phyloP scores from a whole-genome alignment of 805 yeast genomes.

The Saturnispora silvae region DNA sequence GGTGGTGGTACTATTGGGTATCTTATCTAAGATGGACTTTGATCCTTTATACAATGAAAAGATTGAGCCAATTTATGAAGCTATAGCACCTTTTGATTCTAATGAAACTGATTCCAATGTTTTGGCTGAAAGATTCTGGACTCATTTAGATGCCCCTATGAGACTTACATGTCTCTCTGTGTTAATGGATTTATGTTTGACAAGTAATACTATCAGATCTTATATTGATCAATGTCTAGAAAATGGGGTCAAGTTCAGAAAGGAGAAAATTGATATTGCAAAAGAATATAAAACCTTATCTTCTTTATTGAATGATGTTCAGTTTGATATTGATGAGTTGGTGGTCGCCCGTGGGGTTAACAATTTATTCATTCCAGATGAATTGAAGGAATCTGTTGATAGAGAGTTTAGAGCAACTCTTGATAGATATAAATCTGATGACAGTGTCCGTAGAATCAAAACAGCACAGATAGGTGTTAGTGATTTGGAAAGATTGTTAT shows the following conservation, averaged over 20 bases:
- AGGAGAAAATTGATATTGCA: conserved; percentile 54
- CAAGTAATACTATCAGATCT: conserved; percentile 47
- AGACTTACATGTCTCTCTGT: conserved; percentile 33
- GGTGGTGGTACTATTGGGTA: conserved; percentile 69
- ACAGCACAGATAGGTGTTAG: conserved; percentile 22
- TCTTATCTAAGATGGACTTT: conserved; percentile 50
- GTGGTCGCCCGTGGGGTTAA: conserved; percentile 13
- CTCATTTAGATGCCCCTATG: conserved; percentile 1
- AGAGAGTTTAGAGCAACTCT: background rate
- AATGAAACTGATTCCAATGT: conserved; percentile 14
- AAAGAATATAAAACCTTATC: conserved; percentile 42
- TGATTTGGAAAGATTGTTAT: conserved; percentile 28
- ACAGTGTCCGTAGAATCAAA: conserved; percentile 12
- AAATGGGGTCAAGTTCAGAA: conserved; percentile 46
- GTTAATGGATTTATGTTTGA: conserved; percentile 50
- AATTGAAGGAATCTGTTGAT: conserved; percentile 11
- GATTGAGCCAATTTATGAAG: conserved; percentile 39
- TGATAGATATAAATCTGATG: conserved; percentile 12
- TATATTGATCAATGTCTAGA: conserved; percentile 64
- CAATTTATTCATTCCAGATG: conserved; percentile 4
- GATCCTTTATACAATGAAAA: conserved; percentile 42
- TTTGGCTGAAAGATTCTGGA: conserved; percentile 5
- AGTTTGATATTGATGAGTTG: conserved; percentile 17
- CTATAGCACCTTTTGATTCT: conserved; percentile 44
- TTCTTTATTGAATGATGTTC: conserved; percentile 31